Evolutionary conservation across 306 rosid species (phyloP).

Genomic region (Hippophae tibetana): DNA sequence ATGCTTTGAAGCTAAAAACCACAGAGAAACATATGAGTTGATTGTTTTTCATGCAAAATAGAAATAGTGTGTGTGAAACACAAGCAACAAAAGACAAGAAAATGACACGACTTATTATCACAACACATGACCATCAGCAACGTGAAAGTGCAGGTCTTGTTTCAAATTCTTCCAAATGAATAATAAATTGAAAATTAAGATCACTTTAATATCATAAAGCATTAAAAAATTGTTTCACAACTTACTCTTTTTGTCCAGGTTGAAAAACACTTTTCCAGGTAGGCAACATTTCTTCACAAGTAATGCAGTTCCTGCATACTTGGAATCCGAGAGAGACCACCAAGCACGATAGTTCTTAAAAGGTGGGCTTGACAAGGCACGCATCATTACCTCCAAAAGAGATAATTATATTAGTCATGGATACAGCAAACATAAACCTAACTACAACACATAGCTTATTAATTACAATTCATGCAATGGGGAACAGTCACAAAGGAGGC

Average conservation of each 20-base stretch:
- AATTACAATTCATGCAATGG: too few relatives aligned
- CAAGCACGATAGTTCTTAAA: slow-evolving; percentile 68
- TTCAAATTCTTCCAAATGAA: slow-evolving; percentile 2
- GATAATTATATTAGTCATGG: neutral
- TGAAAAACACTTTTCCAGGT: slow-evolving; percentile 64
- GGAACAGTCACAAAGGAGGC: too few relatives aligned
- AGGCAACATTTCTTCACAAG: slow-evolving; percentile 74
- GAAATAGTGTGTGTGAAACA: neutral
- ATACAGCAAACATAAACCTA: neutral
- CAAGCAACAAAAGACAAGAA: neutral
- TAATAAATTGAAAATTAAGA: neutral
- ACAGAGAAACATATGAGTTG: slow-evolving; percentile 20
- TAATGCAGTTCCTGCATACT: slow-evolving; percentile 93
- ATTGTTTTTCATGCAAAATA: slow-evolving; percentile 14
- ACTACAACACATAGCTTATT: neutral
- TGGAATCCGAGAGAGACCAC: slow-evolving; percentile 98
- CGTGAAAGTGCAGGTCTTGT: neutral
- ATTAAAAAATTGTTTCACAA: slow-evolving; percentile 6
- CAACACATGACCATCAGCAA: neutral
- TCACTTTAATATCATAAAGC: neutral
- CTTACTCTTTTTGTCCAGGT: slow-evolving; percentile 80
- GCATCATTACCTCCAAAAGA: slow-evolving; percentile 60
- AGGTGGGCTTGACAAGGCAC: slow-evolving; percentile 75
- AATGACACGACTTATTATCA: neutral
- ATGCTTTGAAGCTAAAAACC: slow-evolving; percentile 72